A percentile compares a stretch with the other conserved stretches of the same genome.
These are phyloP conservation scores for Glarea lozoyensis DNA, from an alignment of 495 filamentous ascomycete species.

Conservation along the genomic window DNA sequence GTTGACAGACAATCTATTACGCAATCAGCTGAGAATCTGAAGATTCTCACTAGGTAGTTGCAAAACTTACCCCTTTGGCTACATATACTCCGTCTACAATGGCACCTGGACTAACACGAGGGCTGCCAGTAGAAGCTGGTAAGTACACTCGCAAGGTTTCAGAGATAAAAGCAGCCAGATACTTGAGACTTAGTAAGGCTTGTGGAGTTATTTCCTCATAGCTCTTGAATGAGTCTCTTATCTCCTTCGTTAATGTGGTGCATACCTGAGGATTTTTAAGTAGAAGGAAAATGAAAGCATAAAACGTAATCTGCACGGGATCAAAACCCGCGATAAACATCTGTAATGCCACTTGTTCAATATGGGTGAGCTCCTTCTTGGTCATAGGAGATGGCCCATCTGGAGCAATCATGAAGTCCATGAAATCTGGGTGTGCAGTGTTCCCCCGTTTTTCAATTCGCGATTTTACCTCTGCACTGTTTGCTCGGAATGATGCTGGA, in stretches of 20 bases:
- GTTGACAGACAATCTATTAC: neutral
- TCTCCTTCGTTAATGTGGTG: neutral
- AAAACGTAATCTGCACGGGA: neutral
- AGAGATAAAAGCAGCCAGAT: slow-evolving; percentile 26
- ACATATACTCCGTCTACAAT: slow-evolving; percentile 45
- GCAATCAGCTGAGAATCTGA: neutral
- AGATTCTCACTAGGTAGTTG: neutral
- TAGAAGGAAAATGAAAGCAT: slow-evolving; percentile 15
- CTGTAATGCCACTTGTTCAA: neutral
- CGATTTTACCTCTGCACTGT: too few species aligned
- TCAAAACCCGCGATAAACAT: neutral
- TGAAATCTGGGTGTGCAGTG: neutral
- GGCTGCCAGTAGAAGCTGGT: neutral
- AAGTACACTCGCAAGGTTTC: slow-evolving; percentile 16
- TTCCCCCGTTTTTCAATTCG: neutral
- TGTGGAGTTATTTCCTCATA: slow-evolving; percentile 1
- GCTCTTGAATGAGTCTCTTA: neutral
- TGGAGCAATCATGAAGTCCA: neutral
- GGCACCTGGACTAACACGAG: slow-evolving; percentile 11
- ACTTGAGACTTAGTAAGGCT: slow-evolving; percentile 28
- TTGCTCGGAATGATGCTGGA: too few species aligned
- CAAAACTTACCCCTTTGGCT: slow-evolving; percentile 32
- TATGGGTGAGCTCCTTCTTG: neutral
- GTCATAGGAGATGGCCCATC: neutral
- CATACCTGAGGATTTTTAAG: neutral